phyloP scores from a whole-genome alignment of 495 filamentous ascomycete genomes.

The Apodospora peruviana region DNA sequence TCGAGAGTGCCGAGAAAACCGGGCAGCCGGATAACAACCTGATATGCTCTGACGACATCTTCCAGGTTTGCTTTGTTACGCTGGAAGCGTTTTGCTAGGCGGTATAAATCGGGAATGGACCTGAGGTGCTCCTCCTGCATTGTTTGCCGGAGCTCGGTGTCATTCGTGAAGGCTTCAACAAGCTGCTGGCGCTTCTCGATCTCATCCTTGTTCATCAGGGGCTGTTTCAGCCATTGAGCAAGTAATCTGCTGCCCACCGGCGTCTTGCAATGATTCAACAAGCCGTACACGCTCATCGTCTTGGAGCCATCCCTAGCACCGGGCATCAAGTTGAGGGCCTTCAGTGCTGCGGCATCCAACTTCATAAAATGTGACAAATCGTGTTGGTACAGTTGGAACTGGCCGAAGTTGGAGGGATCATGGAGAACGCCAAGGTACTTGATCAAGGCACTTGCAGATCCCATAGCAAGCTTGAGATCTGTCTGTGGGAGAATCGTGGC shows the following conservation, averaged over 20 bases:
- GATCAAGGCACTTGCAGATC: constrained; percentile 86
- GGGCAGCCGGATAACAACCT: constrained; percentile 86
- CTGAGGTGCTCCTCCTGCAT: constrained; percentile 98
- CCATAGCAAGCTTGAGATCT: constrained; percentile 95
- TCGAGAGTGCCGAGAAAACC: constrained; percentile 85
- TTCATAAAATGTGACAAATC: constrained; percentile 98
- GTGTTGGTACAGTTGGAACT: constrained; percentile 96
- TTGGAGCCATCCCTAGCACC: constrained; percentile 90
- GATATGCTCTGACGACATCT: constrained; percentile 92
- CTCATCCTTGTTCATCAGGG: constrained; percentile 83
- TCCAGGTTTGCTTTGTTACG: constrained; percentile 84
- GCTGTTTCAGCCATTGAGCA: constrained; percentile 97
- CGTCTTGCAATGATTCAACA: constrained; percentile 98
- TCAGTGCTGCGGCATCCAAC: constrained; percentile 88
- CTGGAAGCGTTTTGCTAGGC: constrained; percentile 91
- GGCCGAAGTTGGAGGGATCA: constrained; percentile 89
- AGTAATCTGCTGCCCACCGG: constrained; percentile 85
- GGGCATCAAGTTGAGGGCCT: constrained; percentile 95
- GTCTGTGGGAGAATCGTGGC: constrained; percentile 78
- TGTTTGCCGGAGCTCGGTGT: constrained; percentile 90
- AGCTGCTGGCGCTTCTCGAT: constrained; percentile 91
- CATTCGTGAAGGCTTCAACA: constrained; percentile 89
- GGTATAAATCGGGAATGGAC: constrained; percentile 90
- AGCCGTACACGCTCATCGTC: constrained; percentile 92
- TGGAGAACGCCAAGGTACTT: constrained; percentile 91